Evolutionary conservation across 2,329 filamentous ascomycete species (phyloP), one percentile per base, ranked within the genome.

Genomic region (Beauveria bassiana): DNA sequence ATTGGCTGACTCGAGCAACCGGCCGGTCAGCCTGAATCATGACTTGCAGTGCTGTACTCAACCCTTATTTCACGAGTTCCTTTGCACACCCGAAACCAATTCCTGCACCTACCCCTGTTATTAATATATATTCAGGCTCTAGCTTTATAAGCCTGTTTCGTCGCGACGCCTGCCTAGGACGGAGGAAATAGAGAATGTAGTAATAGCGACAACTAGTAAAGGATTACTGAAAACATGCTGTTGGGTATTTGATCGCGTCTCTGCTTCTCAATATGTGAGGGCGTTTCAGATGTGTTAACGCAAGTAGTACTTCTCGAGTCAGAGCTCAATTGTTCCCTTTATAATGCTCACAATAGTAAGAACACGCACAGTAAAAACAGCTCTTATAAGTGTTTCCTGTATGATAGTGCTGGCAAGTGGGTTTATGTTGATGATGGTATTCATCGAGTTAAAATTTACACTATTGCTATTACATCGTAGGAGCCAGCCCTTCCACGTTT

Each of bases 161-260:
- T n/a, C 14, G 8, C 9, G 38, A 20, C 34, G 50, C 31, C 28
- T 40, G 50, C 28, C 20, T 3, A 2, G n/a, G 31, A n/a, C 4
- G 50, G 18, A 53, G 50, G 9, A 53, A 12, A 12, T 40, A 31
- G n/a, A 40, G 50, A 22, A 31, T 2, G n/a, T 31, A 3, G 31
- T 22, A 9, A 70, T 69, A 34, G 70, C 70, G 52, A 72, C 69
- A 24, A 73, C 65, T 55, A 73, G 34, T 16, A 16, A 38, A 38
- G 5, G 2, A 5, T 38, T 38, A 14, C 2, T 38, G 12, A 14
- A 38, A 38, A 38, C 34, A 38, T 38, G 34, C 12, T 38, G 5
- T 38, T 14, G 5, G 31, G 34, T 38, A 38, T 38, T 16, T 38
- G 14, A 38, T 38, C 14, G 5, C 34, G 12, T 38, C 12, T 38